phyloP scores from a whole-genome alignment of 345 rosid genomes.

The Citrus sinensis region DVS_A1.0 CM039168.1:824001-824500 shows the following conservation, averaged over 20 bases:
- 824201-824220: not conserved
- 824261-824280: no score
- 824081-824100: constrained; percentile 93
- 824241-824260: not conserved
- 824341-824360: not conserved
- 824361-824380: not conserved
- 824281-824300: not conserved
- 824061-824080: constrained; percentile 99
- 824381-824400: not conserved
- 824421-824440: constrained; percentile 44
- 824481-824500: constrained; percentile 99
- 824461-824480: constrained; percentile 98
- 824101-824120: constrained; percentile 77
- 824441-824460: constrained; percentile 88
- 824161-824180: not conserved
- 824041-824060: constrained; percentile 98
- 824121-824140: constrained; percentile 39
- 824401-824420: not conserved
- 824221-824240: not conserved
- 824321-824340: not conserved
- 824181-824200: not conserved
- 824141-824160: not conserved
- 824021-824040: constrained; percentile 99
- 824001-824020: constrained; percentile 98
- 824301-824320: not conserved